phyloP scores from a whole-genome alignment of 2,329 filamentous ascomycete genomes.

The Didymellaceae sp. region DNA sequence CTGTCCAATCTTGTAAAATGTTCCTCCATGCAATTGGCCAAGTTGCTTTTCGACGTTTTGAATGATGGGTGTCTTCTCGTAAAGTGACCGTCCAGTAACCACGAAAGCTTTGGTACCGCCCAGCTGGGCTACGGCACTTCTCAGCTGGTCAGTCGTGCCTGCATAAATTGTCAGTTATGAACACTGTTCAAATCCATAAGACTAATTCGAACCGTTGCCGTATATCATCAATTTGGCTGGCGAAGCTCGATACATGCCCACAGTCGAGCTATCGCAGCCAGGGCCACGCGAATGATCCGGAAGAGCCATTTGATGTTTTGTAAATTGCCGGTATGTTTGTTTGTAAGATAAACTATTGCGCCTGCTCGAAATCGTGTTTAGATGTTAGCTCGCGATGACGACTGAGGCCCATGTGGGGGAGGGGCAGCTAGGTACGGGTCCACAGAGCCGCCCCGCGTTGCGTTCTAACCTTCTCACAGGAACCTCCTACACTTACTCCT shows the following conservation, averaged over 20 bases:
- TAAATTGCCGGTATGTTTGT: too few species aligned
- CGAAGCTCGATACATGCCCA: conserved; percentile 46
- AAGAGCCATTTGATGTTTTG: conserved; percentile 37
- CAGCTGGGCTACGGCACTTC: conserved; percentile 41
- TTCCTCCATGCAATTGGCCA: conserved; percentile 59
- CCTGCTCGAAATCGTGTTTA: too few species aligned
- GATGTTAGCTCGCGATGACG: conserved; percentile 1
- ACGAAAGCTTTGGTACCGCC: conserved; percentile 60
- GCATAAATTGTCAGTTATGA: conserved; percentile 1
- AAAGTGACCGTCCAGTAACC: conserved; percentile 61
- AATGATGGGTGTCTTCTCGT: conserved; percentile 61
- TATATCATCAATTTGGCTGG: conserved; percentile 49
- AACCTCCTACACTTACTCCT: background rate
- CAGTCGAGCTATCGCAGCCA: conserved; percentile 41
- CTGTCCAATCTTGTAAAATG: conserved; percentile 62
- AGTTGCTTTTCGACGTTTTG: conserved; percentile 59
- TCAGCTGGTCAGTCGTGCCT: conserved; percentile 45
- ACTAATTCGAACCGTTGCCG: conserved; percentile 33
- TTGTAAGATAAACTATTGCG: too few species aligned
- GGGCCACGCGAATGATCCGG: conserved; percentile 34
- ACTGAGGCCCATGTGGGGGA: conserved; percentile 1
- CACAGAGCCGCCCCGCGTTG: background rate
- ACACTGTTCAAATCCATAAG: background rate
- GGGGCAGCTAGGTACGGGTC: background rate
- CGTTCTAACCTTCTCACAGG: background rate